Conservation (phyloP, 352 stramenopile genomes). For the Globisporangium nagaii region DNA sequence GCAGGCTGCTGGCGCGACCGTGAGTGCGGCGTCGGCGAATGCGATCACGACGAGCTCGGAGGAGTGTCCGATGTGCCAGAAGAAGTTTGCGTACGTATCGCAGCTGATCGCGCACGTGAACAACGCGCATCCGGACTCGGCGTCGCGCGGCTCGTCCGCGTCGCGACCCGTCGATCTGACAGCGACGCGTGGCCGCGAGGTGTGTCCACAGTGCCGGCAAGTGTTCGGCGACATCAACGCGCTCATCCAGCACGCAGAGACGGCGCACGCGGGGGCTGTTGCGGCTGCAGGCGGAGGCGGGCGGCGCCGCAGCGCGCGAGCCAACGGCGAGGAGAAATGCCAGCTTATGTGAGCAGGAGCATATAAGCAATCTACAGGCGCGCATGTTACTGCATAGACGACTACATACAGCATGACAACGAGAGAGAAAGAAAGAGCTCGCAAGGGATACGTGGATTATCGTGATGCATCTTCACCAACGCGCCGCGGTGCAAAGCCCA, state of each 20-base stretch:
- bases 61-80: constrained; percentile 64
- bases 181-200: constrained; percentile 24
- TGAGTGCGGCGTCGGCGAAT: constrained; percentile 10
- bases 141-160: not conserved
- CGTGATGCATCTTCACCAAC: not conserved
- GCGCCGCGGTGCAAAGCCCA: too few relatives aligned
- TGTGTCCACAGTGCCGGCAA: constrained; percentile 64
- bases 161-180: constrained; percentile 1
- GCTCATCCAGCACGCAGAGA: constrained; percentile 63
- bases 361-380: not conserved
- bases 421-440: not conserved
- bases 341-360: constrained; percentile 12
- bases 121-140: constrained; percentile 48
- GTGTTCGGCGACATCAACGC: constrained; percentile 46
- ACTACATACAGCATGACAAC: not conserved
- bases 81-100: constrained; percentile 66
- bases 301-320: not conserved
- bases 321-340: constrained; percentile 48
- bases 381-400: too few relatives aligned
- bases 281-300: constrained; percentile 11
- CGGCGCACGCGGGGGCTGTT: constrained; percentile 21
- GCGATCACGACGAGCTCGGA: constrained; percentile 39
- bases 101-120: constrained; percentile 77
- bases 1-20: constrained; percentile 7
- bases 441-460: not conserved